Evolutionary conservation across 1,139 yeast genomes (phyloP).

Genomic region (Saccharomycopsis hybrid): DNA sequence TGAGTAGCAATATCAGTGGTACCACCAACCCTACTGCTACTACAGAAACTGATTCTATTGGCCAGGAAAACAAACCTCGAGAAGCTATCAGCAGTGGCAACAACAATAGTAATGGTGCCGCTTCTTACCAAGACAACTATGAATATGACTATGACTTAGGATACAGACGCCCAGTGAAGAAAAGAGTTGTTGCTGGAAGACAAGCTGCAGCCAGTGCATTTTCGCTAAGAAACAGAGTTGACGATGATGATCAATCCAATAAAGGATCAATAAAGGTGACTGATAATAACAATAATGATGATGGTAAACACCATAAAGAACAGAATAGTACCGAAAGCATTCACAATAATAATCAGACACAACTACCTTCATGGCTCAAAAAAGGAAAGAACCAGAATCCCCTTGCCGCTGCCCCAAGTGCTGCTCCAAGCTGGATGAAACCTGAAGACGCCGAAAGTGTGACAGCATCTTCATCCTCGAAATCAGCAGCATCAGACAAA

Average conservation of each 20-base stretch:
- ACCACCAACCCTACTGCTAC: too few relatives aligned
- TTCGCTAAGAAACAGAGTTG: conserved; percentile 11
- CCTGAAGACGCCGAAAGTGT: not conserved
- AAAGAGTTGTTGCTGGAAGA: conserved; percentile 16
- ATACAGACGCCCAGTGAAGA: conserved; percentile 14
- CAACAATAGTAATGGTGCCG: not conserved
- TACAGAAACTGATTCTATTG: too few relatives aligned
- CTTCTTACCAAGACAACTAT: not conserved
- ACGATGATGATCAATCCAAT: conserved; percentile 9
- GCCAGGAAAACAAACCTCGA: not conserved
- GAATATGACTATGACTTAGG: not conserved
- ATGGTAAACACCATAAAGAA: not conserved
- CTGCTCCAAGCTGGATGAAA: not conserved
- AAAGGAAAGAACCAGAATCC: not conserved
- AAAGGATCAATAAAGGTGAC: not conserved
- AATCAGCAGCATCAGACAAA: not conserved
- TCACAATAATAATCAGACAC: conserved; percentile 8
- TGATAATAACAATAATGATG: conserved; percentile 8
- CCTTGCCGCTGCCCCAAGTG: not conserved
- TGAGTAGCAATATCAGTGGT: too few relatives aligned
- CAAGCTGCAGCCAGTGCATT: conserved; percentile 8
- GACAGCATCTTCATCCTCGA: not conserved
- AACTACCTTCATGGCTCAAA: not conserved
- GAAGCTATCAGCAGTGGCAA: not conserved
- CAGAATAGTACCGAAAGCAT: too few relatives aligned